A percentile compares a stretch with the other conserved stretches of the same genome.
Conservation (phyloP, 2,329 filamentous ascomycete species). For the Tolypocladium amazonense region DNA sequence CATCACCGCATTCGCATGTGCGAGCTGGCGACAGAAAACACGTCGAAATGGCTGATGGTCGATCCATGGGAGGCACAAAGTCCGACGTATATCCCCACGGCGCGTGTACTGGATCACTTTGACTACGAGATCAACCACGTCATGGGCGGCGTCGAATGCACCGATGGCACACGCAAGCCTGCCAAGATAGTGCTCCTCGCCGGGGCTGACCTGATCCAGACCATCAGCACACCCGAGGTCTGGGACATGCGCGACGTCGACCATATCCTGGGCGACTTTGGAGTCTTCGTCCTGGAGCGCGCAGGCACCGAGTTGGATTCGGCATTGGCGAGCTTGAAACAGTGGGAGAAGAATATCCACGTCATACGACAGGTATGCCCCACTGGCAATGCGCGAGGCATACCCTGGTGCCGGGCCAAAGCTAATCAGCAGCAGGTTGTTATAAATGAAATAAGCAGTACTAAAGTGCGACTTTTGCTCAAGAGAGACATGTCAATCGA, state of each 20-base stretch:
- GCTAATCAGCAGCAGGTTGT: conserved; percentile 28
- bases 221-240: conserved; percentile 61
- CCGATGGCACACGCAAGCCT: conserved; percentile 52
- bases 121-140: conserved; percentile 74
- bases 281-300: conserved; percentile 79
- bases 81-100: conserved; percentile 76
- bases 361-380: conserved; percentile 56
- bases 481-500: conserved; percentile 73
- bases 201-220: conserved; percentile 66
- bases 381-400: too few relatives aligned
- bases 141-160: conserved; percentile 64
- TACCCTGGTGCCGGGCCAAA: neutral
- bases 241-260: conserved; percentile 81
- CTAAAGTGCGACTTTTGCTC: conserved; percentile 71
- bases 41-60: conserved; percentile 68
- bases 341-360: conserved; percentile 77
- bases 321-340: conserved; percentile 68
- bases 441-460: conserved; percentile 77
- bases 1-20: conserved; percentile 58
- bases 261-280: conserved; percentile 76
- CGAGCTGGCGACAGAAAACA: conserved; percentile 64
- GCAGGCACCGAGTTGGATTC: conserved; percentile 83
- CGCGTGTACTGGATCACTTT: conserved; percentile 83
- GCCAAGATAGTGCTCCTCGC: conserved; percentile 73
- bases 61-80: conserved; percentile 81